These are phyloP conservation scores for Sporisorium reilianum DNA, from an alignment of 1,284 basidiomycete species.

Conservation along the genomic window DNA sequence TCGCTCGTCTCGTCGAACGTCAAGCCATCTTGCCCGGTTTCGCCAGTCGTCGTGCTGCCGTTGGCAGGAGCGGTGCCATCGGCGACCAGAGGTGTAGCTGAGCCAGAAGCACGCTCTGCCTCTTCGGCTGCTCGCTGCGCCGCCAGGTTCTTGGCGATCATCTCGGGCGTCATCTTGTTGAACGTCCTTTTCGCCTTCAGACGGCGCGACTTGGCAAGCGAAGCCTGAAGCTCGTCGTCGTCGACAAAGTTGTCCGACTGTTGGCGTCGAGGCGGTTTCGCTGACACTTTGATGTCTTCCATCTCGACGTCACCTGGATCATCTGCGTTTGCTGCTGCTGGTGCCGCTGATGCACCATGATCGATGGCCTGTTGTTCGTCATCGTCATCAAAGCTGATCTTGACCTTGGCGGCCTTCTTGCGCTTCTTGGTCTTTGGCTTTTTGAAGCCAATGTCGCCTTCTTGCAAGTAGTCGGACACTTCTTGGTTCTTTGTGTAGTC, in stretches of 20 bases:
- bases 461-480: conserved; percentile 86
- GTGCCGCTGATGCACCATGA: conserved; percentile 41
- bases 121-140: conserved; percentile 77
- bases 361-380: conserved; percentile 55
- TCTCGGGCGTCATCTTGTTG: conserved; percentile 84
- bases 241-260: conserved; percentile 81
- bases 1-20: conserved; percentile 97
- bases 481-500: conserved; percentile 88
- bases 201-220: conserved; percentile 84
- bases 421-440: conserved; percentile 83
- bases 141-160: conserved; percentile 79
- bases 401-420: conserved; percentile 87
- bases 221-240: conserved; percentile 96
- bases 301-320: conserved; percentile 73
- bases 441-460: conserved; percentile 92
- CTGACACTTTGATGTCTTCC: conserved; percentile 71
- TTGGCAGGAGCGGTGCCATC: conserved; percentile 2
- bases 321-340: not conserved
- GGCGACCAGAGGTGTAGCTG: conserved; percentile 2
- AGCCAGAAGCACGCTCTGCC: conserved; percentile 71
- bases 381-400: conserved; percentile 78
- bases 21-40: conserved; percentile 70
- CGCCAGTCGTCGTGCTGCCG: not conserved
- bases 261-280: conserved; percentile 10
- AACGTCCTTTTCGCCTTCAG: conserved; percentile 80